Conservation (phyloP, 305 asterid species). For the Solanum hybrid region DNA sequence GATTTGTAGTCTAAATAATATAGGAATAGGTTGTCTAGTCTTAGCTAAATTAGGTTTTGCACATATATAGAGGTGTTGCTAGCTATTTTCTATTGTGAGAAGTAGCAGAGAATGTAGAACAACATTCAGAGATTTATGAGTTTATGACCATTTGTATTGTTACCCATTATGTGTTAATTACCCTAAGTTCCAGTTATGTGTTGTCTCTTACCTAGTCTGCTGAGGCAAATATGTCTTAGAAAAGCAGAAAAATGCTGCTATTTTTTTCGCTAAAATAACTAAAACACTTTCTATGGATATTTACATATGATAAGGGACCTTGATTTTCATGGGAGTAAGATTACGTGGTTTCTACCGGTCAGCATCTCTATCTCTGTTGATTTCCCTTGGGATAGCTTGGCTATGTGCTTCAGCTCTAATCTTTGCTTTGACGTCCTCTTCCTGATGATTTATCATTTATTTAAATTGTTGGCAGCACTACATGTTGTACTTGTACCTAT, state of each 20-base stretch:
- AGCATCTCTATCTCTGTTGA: neutral
- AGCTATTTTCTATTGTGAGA: neutral
- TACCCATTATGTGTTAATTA: neutral
- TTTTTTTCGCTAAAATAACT: neutral
- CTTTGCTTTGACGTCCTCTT: neutral
- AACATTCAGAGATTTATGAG: neutral
- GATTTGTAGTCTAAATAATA: neutral
- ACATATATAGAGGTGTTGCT: neutral
- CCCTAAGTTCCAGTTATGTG: neutral
- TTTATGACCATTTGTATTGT: neutral
- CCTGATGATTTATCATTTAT: neutral
- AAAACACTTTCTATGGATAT: neutral
- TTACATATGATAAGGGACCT: neutral
- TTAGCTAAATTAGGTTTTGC: neutral
- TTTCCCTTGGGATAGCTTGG: neutral
- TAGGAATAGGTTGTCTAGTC: neutral
- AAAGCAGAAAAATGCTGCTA: neutral
- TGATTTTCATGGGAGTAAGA: neutral
- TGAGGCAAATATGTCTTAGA: neutral
- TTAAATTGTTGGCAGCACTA: neutral
- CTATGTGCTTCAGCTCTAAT: neutral
- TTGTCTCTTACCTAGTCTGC: neutral
- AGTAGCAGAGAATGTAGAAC: neutral
- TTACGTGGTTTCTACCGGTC: neutral
- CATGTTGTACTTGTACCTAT: neutral